phyloP scores from a whole-genome alignment of 257 asterid genomes.

The Fraxinus excelsior region DNA sequence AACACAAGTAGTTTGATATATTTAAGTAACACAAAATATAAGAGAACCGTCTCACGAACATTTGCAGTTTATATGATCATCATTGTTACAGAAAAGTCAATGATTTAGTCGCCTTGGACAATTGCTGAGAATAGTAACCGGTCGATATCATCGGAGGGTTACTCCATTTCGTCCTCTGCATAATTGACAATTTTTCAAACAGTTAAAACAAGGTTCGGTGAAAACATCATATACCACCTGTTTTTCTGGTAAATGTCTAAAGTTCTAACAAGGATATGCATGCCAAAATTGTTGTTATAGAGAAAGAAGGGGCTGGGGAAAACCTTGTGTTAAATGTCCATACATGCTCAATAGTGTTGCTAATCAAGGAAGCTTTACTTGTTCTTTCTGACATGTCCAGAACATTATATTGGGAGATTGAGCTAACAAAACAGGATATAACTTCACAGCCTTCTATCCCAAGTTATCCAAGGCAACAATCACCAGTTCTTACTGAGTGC shows the following conservation, averaged over 20 bases:
- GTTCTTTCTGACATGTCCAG: neutral
- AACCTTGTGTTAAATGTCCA: neutral
- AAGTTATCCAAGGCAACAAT: too few species aligned
- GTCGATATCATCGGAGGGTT: constrained; percentile 61
- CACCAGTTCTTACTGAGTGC: too few species aligned
- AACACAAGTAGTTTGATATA: neutral
- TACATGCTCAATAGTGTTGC: neutral
- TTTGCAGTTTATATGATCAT: neutral
- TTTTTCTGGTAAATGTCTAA: neutral
- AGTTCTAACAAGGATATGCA: neutral
- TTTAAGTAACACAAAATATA: neutral
- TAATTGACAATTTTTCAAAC: constrained; percentile 7
- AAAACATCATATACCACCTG: neutral
- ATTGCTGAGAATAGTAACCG: constrained; percentile 85
- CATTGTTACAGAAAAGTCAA: neutral
- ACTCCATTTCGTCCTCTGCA: constrained; percentile 55
- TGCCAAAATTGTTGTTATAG: neutral
- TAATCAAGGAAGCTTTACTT: neutral
- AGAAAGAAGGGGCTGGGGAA: neutral
- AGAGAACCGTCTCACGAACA: neutral
- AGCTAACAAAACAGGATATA: too few species aligned
- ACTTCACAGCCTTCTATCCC: too few species aligned
- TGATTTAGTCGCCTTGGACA: constrained; percentile 55
- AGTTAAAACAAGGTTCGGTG: neutral
- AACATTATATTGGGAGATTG: neutral